phyloP scores from a whole-genome alignment of 345 rosid species.

The Citrus cavaleriei region DNA sequence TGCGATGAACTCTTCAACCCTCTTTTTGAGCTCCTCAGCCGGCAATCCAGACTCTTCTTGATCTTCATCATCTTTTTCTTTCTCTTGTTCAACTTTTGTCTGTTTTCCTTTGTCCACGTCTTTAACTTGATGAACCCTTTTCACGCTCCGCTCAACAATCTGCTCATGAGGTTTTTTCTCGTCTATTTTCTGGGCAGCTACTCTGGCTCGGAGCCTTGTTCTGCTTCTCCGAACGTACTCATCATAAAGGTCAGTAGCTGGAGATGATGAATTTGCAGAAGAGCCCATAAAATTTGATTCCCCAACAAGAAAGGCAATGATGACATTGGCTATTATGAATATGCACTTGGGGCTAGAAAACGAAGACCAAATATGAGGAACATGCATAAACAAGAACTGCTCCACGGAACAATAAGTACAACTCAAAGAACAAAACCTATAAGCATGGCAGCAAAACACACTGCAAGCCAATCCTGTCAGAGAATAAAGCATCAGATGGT shows the following conservation, averaged over 20 bases:
- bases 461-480: conserved; percentile 26
- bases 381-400: conserved; percentile 17
- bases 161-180: not conserved
- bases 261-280: conserved; percentile 1
- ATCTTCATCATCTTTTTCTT: conserved; percentile 3
- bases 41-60: conserved; percentile 29
- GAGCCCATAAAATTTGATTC: conserved; percentile 33
- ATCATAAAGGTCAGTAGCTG: conserved; percentile 24
- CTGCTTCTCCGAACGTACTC: conserved; percentile 42
- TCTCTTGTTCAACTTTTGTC: not conserved
- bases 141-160: not conserved
- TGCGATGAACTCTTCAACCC: conserved; percentile 62
- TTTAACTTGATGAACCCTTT: conserved; percentile 2
- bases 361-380: conserved; percentile 26
- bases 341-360: conserved; percentile 37
- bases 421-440: conserved; percentile 23
- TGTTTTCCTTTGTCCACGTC: not conserved
- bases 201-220: not conserved
- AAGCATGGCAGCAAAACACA: conserved; percentile 18
- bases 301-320: conserved; percentile 48
- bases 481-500: conserved; percentile 19
- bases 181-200: not conserved
- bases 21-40: conserved; percentile 48
- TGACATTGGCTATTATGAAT: conserved; percentile 50
- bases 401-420: conserved; percentile 6